These are phyloP conservation scores for Neonothopanus nambi DNA, from an alignment of 1,284 basidiomycete genomes.

Conservation along the genomic window DNA sequence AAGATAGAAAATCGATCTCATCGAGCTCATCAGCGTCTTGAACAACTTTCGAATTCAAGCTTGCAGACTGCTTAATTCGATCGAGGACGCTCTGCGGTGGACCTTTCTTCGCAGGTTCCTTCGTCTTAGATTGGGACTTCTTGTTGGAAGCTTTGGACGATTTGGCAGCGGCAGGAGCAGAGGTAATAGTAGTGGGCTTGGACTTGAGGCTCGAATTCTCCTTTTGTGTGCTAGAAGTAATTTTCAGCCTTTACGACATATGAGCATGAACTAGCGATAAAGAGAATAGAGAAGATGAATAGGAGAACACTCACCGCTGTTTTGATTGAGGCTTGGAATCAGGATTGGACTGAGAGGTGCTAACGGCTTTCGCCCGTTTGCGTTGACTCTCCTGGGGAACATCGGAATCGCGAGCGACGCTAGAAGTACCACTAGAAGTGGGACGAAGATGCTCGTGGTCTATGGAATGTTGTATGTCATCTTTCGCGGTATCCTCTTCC, in stretches of 20 bases:
- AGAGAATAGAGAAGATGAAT: neutral
- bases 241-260: conserved; percentile 9
- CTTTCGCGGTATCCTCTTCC: too few relatives aligned
- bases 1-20: conserved; percentile 15
- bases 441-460: too few relatives aligned
- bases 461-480: too few relatives aligned
- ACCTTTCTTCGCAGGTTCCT: neutral
- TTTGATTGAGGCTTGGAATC: neutral
- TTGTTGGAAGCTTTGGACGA: neutral
- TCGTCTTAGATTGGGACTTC: neutral
- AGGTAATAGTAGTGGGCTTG: neutral
- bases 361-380: too few relatives aligned
- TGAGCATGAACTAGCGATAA: neutral
- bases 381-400: too few relatives aligned
- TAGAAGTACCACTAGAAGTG: too few relatives aligned
- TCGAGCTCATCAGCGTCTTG: conserved; percentile 12
- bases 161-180: conserved; percentile 1
- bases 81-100: conserved; percentile 17
- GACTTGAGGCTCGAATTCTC: conserved; percentile 9
- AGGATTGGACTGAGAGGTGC: neutral
- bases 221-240: conserved; percentile 15
- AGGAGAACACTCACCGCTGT: conserved; percentile 5
- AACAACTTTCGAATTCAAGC: neutral
- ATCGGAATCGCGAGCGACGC: too few relatives aligned
- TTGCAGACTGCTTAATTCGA: conserved; percentile 8